Evolutionary conservation across 2,329 filamentous ascomycete genomes (phyloP).

Genomic region (Ustilaginoidea virens): DNA sequence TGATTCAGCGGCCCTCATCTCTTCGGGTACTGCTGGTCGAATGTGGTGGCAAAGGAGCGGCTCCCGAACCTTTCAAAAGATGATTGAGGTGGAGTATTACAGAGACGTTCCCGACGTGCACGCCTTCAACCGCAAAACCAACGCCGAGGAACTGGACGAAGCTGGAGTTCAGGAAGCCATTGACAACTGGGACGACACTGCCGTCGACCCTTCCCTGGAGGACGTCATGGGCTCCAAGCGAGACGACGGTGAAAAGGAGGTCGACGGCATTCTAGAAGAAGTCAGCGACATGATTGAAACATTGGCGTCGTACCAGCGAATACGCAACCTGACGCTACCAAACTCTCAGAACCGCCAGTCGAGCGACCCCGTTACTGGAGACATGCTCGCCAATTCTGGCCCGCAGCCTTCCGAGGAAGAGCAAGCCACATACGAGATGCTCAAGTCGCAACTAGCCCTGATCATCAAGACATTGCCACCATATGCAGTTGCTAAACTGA

Average conservation of each 20-base stretch:
- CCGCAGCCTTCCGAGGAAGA: constrained; percentile 52
- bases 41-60: constrained; percentile 67
- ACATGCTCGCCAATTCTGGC: constrained; percentile 52
- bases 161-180: constrained; percentile 36
- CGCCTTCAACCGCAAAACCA: constrained; percentile 16
- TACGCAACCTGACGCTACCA: constrained; percentile 55
- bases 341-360: constrained; percentile 46
- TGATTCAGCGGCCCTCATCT: constrained; percentile 54
- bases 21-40: constrained; percentile 49
- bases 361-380: constrained; percentile 47
- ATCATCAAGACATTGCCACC: constrained; percentile 66
- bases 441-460: constrained; percentile 60
- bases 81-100: constrained; percentile 38
- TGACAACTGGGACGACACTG: constrained; percentile 40
- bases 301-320: constrained; percentile 62
- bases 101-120: constrained; percentile 23
- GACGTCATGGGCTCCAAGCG: constrained; percentile 35
- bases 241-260: constrained; percentile 48
- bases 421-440: constrained; percentile 48
- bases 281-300: constrained; percentile 66
- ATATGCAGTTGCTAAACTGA: constrained; percentile 71
- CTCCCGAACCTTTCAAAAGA: constrained; percentile 46
- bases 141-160: constrained; percentile 31
- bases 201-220: constrained; percentile 42
- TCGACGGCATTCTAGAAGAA: constrained; percentile 55